These are phyloP conservation scores for Colletotrichum sp. DNA, from an alignment of 2,329 filamentous ascomycete species.

Conservation along the genomic window DNA sequence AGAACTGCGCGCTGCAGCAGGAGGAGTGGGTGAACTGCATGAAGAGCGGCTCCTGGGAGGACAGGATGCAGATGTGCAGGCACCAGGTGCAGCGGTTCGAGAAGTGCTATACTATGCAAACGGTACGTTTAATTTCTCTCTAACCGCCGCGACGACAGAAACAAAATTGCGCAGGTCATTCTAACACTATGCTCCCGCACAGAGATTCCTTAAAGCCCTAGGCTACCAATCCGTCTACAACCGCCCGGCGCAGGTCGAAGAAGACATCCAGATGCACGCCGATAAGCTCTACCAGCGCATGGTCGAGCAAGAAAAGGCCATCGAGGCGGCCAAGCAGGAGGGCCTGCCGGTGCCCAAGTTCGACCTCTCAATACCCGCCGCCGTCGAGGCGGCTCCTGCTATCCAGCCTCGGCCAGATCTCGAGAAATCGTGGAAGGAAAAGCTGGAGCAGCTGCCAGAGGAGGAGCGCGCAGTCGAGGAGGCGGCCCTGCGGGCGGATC, in stretches of 20 bases:
- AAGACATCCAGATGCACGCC: constrained; percentile 94
- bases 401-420: constrained; percentile 47
- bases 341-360: constrained; percentile 65
- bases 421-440: constrained; percentile 56
- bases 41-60: constrained; percentile 69
- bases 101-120: constrained; percentile 88
- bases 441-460: constrained; percentile 62
- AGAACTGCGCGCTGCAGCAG: constrained; percentile 93
- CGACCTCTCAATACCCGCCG: constrained; percentile 55
- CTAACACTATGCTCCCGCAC: background rate
- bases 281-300: constrained; percentile 90
- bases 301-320: constrained; percentile 78
- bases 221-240: constrained; percentile 79
- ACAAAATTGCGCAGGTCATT: background rate
- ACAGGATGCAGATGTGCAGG: constrained; percentile 80
- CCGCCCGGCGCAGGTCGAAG: constrained; percentile 72
- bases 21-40: constrained; percentile 85
- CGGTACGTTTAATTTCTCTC: constrained; percentile 47
- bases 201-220: constrained; percentile 88
- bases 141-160: background rate
- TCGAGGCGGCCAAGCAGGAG: constrained; percentile 71
- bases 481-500: constrained; percentile 67
- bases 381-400: background rate
- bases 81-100: constrained; percentile 80
- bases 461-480: constrained; percentile 67